Conservation (phyloP, 768 basidiomycete species). For the Goffeauzyma gilvescens region DNA sequence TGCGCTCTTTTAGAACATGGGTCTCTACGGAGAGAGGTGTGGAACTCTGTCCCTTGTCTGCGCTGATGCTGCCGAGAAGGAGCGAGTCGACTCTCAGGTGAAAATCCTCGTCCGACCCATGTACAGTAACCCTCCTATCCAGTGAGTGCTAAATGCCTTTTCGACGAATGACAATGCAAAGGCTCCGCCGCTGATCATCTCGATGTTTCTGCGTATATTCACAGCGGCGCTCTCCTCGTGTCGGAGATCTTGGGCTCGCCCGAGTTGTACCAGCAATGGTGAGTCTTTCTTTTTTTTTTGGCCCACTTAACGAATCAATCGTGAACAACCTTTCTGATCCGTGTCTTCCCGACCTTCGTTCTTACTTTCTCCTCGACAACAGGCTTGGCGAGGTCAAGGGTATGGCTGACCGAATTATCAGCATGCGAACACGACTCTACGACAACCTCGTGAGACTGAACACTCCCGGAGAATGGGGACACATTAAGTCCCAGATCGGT, state of each 20-base stretch:
- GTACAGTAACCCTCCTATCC: constrained; percentile 89
- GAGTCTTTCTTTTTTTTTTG: constrained; percentile 4
- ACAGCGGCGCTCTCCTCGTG: constrained; percentile 31
- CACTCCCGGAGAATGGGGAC: constrained; percentile 88
- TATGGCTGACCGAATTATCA: constrained; percentile 84
- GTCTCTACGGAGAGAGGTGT: constrained; percentile 92
- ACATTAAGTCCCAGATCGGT: constrained; percentile 86
- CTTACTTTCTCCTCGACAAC: constrained; percentile 2
- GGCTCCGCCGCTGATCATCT: background rate
- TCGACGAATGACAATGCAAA: background rate
- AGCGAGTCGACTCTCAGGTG: constrained; percentile 77
- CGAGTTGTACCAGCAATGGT: constrained; percentile 27
- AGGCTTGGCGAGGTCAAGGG: constrained; percentile 50
- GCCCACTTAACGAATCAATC: background rate
- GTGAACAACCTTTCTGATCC: background rate
- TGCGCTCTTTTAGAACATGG: constrained; percentile 57
- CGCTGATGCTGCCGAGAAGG: constrained; percentile 45
- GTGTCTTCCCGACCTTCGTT: background rate
- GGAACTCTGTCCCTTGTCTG: constrained; percentile 78
- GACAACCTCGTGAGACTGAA: constrained; percentile 43
- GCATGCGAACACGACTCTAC: constrained; percentile 67
- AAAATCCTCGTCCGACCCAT: constrained; percentile 89
- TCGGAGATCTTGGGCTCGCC: constrained; percentile 25
- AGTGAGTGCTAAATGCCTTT: constrained; percentile 15
- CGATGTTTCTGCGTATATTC: background rate